Evolutionary conservation across 2,329 filamentous ascomycete genomes (phyloP).

Genomic region (Xylaria sp.): DNA sequence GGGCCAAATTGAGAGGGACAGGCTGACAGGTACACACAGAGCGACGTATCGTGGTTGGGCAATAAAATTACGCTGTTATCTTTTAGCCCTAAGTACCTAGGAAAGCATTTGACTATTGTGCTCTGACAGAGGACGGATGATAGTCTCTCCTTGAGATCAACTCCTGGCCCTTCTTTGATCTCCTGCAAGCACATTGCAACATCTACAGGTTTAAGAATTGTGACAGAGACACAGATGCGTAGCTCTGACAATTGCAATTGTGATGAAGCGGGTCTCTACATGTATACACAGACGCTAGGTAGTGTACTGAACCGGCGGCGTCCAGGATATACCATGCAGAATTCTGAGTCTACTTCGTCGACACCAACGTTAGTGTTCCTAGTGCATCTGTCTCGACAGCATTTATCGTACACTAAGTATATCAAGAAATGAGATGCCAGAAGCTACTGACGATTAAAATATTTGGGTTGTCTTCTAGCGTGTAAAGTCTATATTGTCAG

Average conservation of each 20-base stretch:
- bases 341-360: not conserved
- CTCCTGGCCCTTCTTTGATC: not conserved
- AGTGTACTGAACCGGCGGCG: not conserved
- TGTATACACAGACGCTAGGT: not conserved
- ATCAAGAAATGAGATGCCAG: not conserved
- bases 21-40: not conserved
- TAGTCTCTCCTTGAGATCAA: not conserved
- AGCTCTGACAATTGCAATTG: constrained; percentile 13
- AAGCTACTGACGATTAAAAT: not conserved
- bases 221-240: not conserved
- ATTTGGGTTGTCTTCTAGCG: not conserved
- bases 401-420: not conserved
- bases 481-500: not conserved
- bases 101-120: not conserved
- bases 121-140: not conserved
- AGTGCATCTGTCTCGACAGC: not conserved
- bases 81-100: not conserved
- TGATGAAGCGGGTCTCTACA: constrained; percentile 7
- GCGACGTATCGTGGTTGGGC: too few relatives aligned
- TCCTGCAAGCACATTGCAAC: not conserved
- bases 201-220: constrained; percentile 1
- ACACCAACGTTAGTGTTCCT: not conserved
- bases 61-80: not conserved
- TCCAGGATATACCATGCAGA: not conserved
- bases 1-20: constrained; percentile 14